Evolutionary conservation across 2,329 filamentous ascomycete species (phyloP).

Genomic region (Ilyonectria destructans): DNA sequence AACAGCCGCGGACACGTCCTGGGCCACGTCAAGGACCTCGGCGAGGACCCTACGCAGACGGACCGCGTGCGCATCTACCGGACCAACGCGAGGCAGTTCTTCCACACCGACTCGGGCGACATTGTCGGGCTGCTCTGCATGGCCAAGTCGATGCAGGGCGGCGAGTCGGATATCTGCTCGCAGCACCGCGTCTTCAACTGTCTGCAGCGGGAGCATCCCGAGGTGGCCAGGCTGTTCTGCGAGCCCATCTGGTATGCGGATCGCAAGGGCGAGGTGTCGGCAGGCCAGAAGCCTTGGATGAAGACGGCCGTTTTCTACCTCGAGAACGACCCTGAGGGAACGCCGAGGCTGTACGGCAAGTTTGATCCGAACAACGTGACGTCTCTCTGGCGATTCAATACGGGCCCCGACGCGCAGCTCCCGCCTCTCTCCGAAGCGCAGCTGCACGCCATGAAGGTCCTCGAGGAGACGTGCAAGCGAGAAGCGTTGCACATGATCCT

Average conservation of each 20-base stretch:
- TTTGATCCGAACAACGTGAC: conserved; percentile 93
- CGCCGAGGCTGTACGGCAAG: conserved; percentile 70
- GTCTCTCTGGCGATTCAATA: conserved; percentile 81
- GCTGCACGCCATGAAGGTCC: conserved; percentile 72
- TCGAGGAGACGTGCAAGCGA: conserved; percentile 81
- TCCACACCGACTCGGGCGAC: conserved; percentile 85
- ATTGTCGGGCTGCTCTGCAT: conserved; percentile 89
- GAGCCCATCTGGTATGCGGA: conserved; percentile 93
- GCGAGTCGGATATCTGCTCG: conserved; percentile 83
- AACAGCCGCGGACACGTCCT: conserved; percentile 89
- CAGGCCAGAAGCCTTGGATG: conserved; percentile 83
- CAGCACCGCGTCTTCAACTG: conserved; percentile 85
- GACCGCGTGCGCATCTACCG: conserved; percentile 93
- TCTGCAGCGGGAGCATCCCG: conserved; percentile 81
- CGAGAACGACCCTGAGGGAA: conserved; percentile 75
- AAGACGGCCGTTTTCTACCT: conserved; percentile 83
- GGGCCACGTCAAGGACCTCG: conserved; percentile 91
- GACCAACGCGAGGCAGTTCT: conserved; percentile 75
- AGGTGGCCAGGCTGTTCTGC: conserved; percentile 83
- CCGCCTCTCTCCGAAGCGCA: conserved; percentile 81
- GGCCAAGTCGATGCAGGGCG: conserved; percentile 83
- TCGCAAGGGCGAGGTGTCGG: conserved; percentile 86
- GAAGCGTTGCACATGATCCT: conserved; percentile 87
- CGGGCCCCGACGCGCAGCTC: conserved; percentile 71
- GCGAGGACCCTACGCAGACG: conserved; percentile 85